Conservation (phyloP, 495 filamentous ascomycete genomes). For the Penicillium tannophilum region DNA sequence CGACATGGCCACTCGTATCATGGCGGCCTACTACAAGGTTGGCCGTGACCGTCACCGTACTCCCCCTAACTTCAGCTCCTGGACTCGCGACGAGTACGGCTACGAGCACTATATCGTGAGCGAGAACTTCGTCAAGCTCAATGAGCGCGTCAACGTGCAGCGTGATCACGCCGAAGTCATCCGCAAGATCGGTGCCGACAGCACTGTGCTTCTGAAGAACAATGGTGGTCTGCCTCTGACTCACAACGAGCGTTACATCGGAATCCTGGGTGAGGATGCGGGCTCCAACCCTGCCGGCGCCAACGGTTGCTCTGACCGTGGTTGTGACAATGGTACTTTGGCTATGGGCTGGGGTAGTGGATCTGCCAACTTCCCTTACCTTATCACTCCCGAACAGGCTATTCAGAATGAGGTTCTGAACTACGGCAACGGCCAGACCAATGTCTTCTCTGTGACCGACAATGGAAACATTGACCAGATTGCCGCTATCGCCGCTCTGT, state of each 20-base stretch:
- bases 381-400: slow-evolving; percentile 83
- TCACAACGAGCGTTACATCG: slow-evolving; percentile 71
- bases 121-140: slow-evolving; percentile 68
- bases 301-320: slow-evolving; percentile 80
- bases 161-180: slow-evolving; percentile 71
- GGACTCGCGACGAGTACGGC: slow-evolving; percentile 77
- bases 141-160: slow-evolving; percentile 83
- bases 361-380: slow-evolving; percentile 86
- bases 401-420: slow-evolving; percentile 70
- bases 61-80: slow-evolving; percentile 85
- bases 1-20: slow-evolving; percentile 91
- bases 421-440: slow-evolving; percentile 45
- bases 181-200: slow-evolving; percentile 71
- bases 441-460: slow-evolving; percentile 72
- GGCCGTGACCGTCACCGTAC: slow-evolving; percentile 64
- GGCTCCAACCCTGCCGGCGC: slow-evolving; percentile 76
- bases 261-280: slow-evolving; percentile 86
- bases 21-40: slow-evolving; percentile 91
- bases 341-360: slow-evolving; percentile 96
- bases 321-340: slow-evolving; percentile 84
- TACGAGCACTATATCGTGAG: slow-evolving; percentile 62
- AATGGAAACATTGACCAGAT: slow-evolving; percentile 69
- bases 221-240: slow-evolving; percentile 72
- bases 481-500: slow-evolving; percentile 62
- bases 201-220: slow-evolving; percentile 91